These are phyloP conservation scores for Debaryomycetaceae sp. DNA, from an alignment of 1,139 yeast species.

Conservation along the genomic window DNA sequence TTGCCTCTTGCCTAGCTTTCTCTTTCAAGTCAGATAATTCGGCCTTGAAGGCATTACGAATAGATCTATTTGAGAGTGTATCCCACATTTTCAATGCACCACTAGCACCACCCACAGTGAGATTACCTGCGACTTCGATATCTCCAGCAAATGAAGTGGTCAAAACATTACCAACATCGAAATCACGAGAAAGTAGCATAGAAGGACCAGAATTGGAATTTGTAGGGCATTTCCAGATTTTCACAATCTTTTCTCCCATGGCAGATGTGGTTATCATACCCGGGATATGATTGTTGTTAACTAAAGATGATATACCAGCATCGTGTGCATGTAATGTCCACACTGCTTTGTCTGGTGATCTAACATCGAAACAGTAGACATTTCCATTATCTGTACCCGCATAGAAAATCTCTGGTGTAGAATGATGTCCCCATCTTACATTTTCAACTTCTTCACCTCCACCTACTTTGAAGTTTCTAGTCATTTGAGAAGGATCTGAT, in stretches of 20 bases:
- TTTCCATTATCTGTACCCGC: slow-evolving; percentile 94
- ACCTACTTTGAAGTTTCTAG: slow-evolving; percentile 61
- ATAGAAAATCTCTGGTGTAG: slow-evolving; percentile 63
- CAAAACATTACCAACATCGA: slow-evolving; percentile 92
- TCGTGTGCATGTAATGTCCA: slow-evolving; percentile 99
- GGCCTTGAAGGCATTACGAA: slow-evolving; percentile 63
- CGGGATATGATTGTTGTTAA: slow-evolving; percentile 61
- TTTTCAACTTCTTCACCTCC: slow-evolving; percentile 79
- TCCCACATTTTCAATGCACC: slow-evolving; percentile 93
- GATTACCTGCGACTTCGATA: slow-evolving; percentile 76
- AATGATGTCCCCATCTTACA: slow-evolving; percentile 59
- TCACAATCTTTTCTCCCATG: slow-evolving; percentile 82
- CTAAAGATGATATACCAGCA: slow-evolving; percentile 82
- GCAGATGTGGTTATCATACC: slow-evolving; percentile 86
- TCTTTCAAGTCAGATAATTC: slow-evolving; percentile 54
- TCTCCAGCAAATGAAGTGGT: slow-evolving; percentile 84
- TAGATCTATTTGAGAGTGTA: slow-evolving; percentile 74
- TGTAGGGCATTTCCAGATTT: slow-evolving; percentile 76
- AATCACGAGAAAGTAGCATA: slow-evolving; percentile 87
- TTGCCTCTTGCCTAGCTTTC: slow-evolving; percentile 57
- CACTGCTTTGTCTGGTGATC: slow-evolving; percentile 64
- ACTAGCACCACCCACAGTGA: slow-evolving; percentile 84
- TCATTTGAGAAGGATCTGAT: slow-evolving; percentile 55
- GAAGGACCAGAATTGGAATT: slow-evolving; percentile 59
- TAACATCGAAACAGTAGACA: slow-evolving; percentile 83